Conservation (phyloP, 2,329 filamentous ascomycete species). For the Fusarium verrucosum region DNA sequence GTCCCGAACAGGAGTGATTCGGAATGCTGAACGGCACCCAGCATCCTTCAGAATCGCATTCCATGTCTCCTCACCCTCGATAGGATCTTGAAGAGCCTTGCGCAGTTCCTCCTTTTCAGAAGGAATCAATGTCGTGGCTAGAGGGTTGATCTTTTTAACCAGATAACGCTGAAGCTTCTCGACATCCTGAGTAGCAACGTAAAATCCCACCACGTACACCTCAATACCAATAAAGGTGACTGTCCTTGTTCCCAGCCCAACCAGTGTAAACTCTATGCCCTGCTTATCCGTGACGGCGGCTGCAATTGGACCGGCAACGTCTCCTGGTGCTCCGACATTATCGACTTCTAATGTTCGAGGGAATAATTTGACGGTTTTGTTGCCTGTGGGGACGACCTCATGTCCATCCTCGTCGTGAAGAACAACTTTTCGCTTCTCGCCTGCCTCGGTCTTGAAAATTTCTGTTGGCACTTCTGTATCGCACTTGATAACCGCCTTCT, state of each 20-base stretch:
- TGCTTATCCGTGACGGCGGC: conserved; percentile 52
- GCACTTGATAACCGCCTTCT: conserved; percentile 55
- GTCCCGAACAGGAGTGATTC: conserved; percentile 89
- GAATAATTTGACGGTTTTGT: conserved; percentile 80
- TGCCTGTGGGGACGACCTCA: conserved; percentile 83
- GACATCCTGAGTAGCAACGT: conserved; percentile 86
- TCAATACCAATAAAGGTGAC: conserved; percentile 91
- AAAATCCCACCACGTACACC: conserved; percentile 94
- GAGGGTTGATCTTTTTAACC: conserved; percentile 76
- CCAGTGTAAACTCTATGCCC: conserved; percentile 80
- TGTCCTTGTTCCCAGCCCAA: conserved; percentile 86
- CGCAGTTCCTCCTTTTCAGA: conserved; percentile 81
- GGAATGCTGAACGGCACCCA: conserved; percentile 78
- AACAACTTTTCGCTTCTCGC: conserved; percentile 65
- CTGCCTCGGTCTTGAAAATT: conserved; percentile 59
- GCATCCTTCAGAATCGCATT: conserved; percentile 71
- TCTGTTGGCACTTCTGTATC: conserved; percentile 54
- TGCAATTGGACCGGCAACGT: conserved; percentile 47
- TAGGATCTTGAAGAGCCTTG: conserved; percentile 73
- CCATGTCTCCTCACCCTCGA: conserved; percentile 78
- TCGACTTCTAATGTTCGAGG: conserved; percentile 75
- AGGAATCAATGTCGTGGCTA: conserved; percentile 84
- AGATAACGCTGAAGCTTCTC: conserved; percentile 80
- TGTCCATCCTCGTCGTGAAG: conserved; percentile 73
- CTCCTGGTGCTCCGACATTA: conserved; percentile 49